Percentiles rank a stretch among this genome's conserved stretches.
Evolutionary conservation across 1,284 basidiomycete genomes (phyloP).

Genomic region (Spongispora temasekensis): DNA sequence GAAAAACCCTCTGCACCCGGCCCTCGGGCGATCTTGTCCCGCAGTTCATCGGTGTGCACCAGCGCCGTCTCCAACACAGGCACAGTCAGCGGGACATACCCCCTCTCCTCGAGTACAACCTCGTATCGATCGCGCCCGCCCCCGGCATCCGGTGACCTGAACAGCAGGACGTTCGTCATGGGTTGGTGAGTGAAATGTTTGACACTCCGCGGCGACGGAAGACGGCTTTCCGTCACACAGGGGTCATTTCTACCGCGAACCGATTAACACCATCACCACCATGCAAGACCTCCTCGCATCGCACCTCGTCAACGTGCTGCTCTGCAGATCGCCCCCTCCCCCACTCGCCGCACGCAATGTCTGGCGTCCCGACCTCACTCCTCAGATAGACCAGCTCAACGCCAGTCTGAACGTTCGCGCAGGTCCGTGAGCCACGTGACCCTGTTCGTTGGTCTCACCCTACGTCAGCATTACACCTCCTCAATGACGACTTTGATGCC

Average conservation of each 20-base stretch:
- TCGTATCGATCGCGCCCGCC: constrained; percentile 56
- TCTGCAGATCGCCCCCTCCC: constrained; percentile 17
- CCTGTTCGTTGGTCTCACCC: background rate
- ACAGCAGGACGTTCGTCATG: constrained; percentile 49
- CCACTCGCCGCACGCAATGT: constrained; percentile 20
- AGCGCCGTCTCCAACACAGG: constrained; percentile 66
- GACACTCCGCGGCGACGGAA: background rate
- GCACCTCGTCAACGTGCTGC: constrained; percentile 17
- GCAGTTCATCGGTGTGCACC: constrained; percentile 50
- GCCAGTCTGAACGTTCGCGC: constrained; percentile 20
- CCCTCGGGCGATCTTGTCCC: constrained; percentile 42
- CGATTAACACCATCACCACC: too few species aligned
- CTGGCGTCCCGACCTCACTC: constrained; percentile 23
- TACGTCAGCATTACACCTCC: constrained; percentile 26
- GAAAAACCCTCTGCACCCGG: constrained; percentile 38
- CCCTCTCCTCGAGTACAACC: constrained; percentile 40
- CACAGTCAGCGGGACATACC: constrained; percentile 56
- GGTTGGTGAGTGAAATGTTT: background rate
- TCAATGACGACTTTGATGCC: constrained; percentile 32
- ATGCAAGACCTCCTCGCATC: constrained; percentile 16
- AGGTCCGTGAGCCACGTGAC: constrained; percentile 7
- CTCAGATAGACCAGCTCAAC: constrained; percentile 23
- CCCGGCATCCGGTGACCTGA: constrained; percentile 51
- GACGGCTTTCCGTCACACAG: too few species aligned
- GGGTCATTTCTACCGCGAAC: too few species aligned